Evolutionary conservation across 352 stramenopile species (phyloP).

Genomic region (Phytophthora sp.): DNA sequence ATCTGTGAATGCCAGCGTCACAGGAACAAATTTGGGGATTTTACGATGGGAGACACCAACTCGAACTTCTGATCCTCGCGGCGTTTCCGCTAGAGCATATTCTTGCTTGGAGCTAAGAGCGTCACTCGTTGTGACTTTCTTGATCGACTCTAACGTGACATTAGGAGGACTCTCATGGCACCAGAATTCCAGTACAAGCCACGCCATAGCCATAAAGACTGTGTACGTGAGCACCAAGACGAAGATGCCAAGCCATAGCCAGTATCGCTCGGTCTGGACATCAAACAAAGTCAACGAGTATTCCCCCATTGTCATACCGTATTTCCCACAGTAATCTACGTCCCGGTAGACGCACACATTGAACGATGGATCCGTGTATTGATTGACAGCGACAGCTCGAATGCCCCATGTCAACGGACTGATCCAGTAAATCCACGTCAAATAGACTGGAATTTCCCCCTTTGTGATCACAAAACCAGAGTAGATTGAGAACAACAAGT

Average conservation of each 20-base stretch:
- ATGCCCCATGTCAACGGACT: conserved; percentile 73
- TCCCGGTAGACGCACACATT: conserved; percentile 45
- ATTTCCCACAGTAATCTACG: conserved; percentile 54
- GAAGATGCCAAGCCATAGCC: conserved; percentile 57
- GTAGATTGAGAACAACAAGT: conserved; percentile 66
- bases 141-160: neutral
- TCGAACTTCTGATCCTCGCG: neutral
- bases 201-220: conserved; percentile 22
- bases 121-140: neutral
- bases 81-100: neutral
- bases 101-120: neutral
- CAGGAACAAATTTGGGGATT: conserved; percentile 12
- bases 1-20: conserved; percentile 40
- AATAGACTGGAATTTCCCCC: conserved; percentile 57
- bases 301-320: conserved; percentile 38
- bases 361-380: conserved; percentile 55
- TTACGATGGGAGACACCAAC: neutral
- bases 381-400: conserved; percentile 57
- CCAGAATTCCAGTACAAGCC: conserved; percentile 50
- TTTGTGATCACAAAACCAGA: conserved; percentile 70
- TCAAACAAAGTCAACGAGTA: conserved; percentile 57
- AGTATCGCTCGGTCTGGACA: conserved; percentile 48
- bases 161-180: conserved; percentile 36
- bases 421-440: conserved; percentile 80
- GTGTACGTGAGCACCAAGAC: conserved; percentile 32